phyloP scores from a whole-genome alignment of 768 basidiomycete genomes.

The Lentinula sp. region DNA sequence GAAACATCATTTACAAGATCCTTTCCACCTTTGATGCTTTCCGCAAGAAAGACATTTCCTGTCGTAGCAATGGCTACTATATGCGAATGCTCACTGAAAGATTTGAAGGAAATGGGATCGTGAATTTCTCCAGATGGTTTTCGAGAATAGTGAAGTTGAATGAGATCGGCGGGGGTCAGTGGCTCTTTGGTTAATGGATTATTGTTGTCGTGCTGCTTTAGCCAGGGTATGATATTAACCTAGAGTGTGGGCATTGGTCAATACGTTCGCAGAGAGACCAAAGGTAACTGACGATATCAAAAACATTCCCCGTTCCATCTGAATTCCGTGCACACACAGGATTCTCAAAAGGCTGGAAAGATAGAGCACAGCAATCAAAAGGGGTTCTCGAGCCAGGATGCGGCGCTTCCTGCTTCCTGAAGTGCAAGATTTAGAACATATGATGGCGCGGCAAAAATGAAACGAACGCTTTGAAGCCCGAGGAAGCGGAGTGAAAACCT shows the following conservation, averaged over 20 bases:
- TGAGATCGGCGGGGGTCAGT: slow-evolving; percentile 65
- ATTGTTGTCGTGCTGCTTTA: slow-evolving; percentile 75
- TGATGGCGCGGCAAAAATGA: slow-evolving; percentile 6
- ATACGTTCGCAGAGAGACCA: slow-evolving; percentile 43
- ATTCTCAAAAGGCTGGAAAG: slow-evolving; percentile 83
- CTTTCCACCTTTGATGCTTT: slow-evolving; percentile 79
- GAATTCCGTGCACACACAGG: slow-evolving; percentile 83
- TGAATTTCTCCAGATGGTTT: slow-evolving; percentile 85
- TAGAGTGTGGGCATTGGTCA: neutral
- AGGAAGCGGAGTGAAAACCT: slow-evolving; percentile 78
- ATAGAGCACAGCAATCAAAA: slow-evolving; percentile 89
- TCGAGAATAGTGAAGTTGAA: slow-evolving; percentile 75
- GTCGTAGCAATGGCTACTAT: slow-evolving; percentile 87
- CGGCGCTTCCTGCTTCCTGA: slow-evolving; percentile 62
- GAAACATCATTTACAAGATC: slow-evolving; percentile 84
- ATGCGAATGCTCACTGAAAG: slow-evolving; percentile 94
- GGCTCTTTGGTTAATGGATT: slow-evolving; percentile 74
- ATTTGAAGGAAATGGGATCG: slow-evolving; percentile 97
- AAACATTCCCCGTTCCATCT: slow-evolving; percentile 77
- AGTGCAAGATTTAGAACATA: neutral
- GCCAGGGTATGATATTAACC: slow-evolving; percentile 9
- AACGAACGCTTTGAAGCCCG: slow-evolving; percentile 63
- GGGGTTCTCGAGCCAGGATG: slow-evolving; percentile 64
- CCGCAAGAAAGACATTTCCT: slow-evolving; percentile 90
- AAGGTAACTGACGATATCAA: slow-evolving; percentile 88